These are phyloP conservation scores for Aquanectria penicillioides DNA, from an alignment of 2,329 filamentous ascomycete genomes.

Conservation along the genomic window DNA sequence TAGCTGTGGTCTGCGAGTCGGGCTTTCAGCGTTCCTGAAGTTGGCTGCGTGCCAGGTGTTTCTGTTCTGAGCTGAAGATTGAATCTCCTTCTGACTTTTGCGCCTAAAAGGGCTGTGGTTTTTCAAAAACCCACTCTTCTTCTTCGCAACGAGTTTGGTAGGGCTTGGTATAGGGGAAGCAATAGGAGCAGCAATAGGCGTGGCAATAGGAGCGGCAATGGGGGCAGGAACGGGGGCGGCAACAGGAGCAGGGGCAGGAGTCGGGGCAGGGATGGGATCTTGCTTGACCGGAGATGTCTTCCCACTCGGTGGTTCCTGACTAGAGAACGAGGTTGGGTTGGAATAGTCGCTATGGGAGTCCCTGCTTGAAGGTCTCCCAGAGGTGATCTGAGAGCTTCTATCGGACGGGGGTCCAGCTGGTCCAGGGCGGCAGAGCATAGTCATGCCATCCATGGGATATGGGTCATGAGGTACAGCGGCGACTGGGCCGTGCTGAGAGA, in stretches of 20 bases:
- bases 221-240: not conserved
- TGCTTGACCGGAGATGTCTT: conserved; percentile 80
- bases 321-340: conserved; percentile 88
- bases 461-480: conserved; percentile 86
- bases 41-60: conserved; percentile 68
- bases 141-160: conserved; percentile 75
- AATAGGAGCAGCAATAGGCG: not conserved
- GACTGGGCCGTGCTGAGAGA: conserved; percentile 68
- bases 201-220: not conserved
- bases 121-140: conserved; percentile 89
- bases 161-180: conserved; percentile 57
- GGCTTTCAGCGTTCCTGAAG: conserved; percentile 40
- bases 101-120: conserved; percentile 92
- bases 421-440: conserved; percentile 89
- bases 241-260: conserved; percentile 14
- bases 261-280: conserved; percentile 44
- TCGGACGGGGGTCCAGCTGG: conserved; percentile 72
- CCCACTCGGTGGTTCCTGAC: conserved; percentile 80
- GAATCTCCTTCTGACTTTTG: conserved; percentile 83
- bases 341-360: conserved; percentile 94
- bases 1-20: conserved; percentile 51
- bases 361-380: conserved; percentile 80
- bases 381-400: conserved; percentile 60
- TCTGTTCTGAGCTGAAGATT: conserved; percentile 54
- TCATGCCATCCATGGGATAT: conserved; percentile 96